Evolutionary conservation across 2,329 filamentous ascomycete genomes (phyloP).

Genomic region (Knufia fluminis): DNA sequence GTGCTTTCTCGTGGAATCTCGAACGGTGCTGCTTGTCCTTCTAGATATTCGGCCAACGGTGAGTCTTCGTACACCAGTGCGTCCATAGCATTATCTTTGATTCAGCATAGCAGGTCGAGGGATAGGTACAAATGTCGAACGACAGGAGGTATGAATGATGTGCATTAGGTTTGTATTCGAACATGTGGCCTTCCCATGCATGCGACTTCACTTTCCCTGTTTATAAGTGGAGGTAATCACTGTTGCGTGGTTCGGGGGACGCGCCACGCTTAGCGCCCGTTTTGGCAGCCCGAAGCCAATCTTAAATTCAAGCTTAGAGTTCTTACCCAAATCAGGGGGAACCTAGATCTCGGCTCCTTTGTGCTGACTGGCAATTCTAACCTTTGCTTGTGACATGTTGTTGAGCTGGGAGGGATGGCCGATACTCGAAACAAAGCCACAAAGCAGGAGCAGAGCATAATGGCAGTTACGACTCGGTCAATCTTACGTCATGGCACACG

Average conservation of each 20-base stretch:
- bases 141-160: not conserved
- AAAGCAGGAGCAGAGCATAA: no score
- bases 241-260: not conserved
- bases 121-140: not conserved
- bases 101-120: not conserved
- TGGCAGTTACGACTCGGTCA: no score
- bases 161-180: not conserved
- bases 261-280: not conserved
- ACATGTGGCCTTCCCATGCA: not conserved
- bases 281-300: not conserved
- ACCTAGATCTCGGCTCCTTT: not conserved
- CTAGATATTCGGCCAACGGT: slow-evolving; percentile 79
- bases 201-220: not conserved
- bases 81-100: slow-evolving; percentile 56
- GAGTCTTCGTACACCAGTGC: slow-evolving; percentile 76
- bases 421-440: no score
- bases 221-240: not conserved
- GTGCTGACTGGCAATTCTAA: not conserved
- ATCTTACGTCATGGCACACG: no score
- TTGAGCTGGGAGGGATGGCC: no score
- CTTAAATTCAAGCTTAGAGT: not conserved
- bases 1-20: slow-evolving; percentile 28
- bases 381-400: no score
- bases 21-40: slow-evolving; percentile 55
- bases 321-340: not conserved